phyloP scores from a whole-genome alignment of 176 grass and related monocot species.

The Themeda triandra region DNA sequence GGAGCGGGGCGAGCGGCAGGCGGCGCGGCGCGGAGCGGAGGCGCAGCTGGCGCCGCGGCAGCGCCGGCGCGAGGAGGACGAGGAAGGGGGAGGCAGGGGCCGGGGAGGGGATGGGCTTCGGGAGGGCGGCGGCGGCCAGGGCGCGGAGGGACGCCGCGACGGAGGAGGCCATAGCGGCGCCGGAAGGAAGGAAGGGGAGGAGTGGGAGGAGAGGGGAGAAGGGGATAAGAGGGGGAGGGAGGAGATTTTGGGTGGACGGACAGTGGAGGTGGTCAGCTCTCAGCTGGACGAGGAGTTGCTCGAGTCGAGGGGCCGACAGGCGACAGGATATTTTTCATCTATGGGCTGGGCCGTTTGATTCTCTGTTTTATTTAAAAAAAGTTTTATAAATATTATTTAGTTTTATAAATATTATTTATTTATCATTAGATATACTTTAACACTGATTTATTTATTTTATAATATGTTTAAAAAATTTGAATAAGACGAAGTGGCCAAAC shows the following conservation, averaged over 20 bases:
- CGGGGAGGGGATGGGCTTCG: neutral
- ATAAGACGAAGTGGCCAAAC: too few species aligned
- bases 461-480: too few species aligned
- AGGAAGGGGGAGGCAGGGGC: slow-evolving; percentile 18
- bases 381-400: too few species aligned
- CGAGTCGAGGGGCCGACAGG: neutral
- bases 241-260: neutral
- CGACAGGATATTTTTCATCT: neutral
- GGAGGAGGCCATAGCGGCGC: slow-evolving; percentile 34
- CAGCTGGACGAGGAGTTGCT: neutral
- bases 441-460: too few species aligned
- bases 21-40: slow-evolving; percentile 26
- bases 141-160: slow-evolving; percentile 31
- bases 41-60: neutral
- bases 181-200: neutral
- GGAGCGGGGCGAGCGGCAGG: slow-evolving; percentile 25
- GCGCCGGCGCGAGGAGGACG: slow-evolving; percentile 24
- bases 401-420: too few species aligned
- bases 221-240: neutral
- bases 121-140: slow-evolving; percentile 18
- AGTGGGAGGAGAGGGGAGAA: neutral
- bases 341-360: too few species aligned
- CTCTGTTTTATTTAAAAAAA: too few species aligned
- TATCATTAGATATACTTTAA: too few species aligned
- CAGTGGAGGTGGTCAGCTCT: neutral